Conservation (phyloP, 2,329 filamentous ascomycete species). For the Dendryphion nanum region DNA sequence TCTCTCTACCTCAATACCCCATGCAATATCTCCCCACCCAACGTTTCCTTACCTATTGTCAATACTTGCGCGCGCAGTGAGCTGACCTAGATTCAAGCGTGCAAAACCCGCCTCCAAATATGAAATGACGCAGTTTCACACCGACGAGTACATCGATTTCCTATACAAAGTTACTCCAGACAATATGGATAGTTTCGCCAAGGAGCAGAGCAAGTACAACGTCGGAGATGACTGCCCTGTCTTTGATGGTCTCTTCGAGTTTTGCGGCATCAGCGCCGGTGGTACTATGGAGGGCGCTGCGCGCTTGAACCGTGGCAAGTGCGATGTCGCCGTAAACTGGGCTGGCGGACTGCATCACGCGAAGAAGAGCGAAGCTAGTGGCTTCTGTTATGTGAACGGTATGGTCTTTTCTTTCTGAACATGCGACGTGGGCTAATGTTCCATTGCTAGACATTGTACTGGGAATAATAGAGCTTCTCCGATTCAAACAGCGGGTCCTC, state of each 20-base stretch:
- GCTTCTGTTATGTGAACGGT: constrained; percentile 52
- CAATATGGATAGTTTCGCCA: constrained; percentile 92
- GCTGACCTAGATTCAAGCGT: too few species aligned
- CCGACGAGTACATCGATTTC: constrained; percentile 71
- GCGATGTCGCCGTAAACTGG: constrained; percentile 62
- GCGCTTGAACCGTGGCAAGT: constrained; percentile 66
- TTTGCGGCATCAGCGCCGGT: constrained; percentile 68
- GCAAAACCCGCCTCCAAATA: constrained; percentile 59
- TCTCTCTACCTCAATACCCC: constrained; percentile 6
- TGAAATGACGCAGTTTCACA: constrained; percentile 73
- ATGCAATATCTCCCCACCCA: neutral
- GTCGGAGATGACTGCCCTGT: constrained; percentile 64
- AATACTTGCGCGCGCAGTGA: too few species aligned
- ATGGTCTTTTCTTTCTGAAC: constrained; percentile 31
- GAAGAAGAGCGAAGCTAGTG: constrained; percentile 48
- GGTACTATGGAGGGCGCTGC: constrained; percentile 70
- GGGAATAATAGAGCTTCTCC: constrained; percentile 63
- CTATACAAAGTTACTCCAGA: constrained; percentile 89
- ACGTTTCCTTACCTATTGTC: constrained; percentile 11
- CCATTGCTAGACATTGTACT: constrained; percentile 59
- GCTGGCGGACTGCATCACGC: constrained; percentile 50
- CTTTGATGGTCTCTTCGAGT: constrained; percentile 69
- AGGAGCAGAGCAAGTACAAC: constrained; percentile 81
- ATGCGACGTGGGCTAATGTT: neutral
- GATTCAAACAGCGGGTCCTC: constrained; percentile 63